A percentile compares a stretch with the other conserved stretches of the same genome.
phyloP scores from a whole-genome alignment of 441 rosid species.

The Raphanus hybrid region DNA sequence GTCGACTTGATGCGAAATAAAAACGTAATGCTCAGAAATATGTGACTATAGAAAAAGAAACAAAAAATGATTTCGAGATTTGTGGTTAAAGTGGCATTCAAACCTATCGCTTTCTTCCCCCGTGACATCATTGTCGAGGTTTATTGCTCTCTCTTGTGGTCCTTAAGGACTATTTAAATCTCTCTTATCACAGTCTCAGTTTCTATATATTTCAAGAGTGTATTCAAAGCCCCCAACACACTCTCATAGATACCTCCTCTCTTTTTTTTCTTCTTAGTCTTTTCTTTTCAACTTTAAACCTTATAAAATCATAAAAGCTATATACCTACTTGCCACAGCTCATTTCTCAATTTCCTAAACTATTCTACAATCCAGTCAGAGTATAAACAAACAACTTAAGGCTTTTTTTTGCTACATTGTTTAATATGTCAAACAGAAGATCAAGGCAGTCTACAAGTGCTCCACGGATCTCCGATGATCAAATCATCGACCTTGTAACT shows the following conservation, averaged over 20 bases:
- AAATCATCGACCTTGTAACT: slow-evolving; percentile 78
- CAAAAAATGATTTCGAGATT: not conserved
- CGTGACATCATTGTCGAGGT: slow-evolving; percentile 78
- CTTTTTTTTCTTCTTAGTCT: slow-evolving; percentile 21
- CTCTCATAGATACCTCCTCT: not conserved
- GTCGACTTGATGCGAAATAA: not conserved
- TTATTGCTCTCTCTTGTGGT: slow-evolving; percentile 57
- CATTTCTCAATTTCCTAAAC: slow-evolving; percentile 19
- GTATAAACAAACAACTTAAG: slow-evolving; percentile 6
- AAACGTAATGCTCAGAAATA: not conserved
- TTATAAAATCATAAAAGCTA: slow-evolving; percentile 27
- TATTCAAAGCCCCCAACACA: slow-evolving; percentile 14
- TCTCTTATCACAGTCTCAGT: slow-evolving; percentile 58
- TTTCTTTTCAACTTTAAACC: slow-evolving; percentile 16
- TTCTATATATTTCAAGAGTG: slow-evolving; percentile 39
- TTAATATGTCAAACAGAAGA: slow-evolving; percentile 75
- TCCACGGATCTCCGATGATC: slow-evolving; percentile 83
- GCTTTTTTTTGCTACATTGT: slow-evolving; percentile 23
- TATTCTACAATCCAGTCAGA: not conserved
- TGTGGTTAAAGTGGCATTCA: slow-evolving; percentile 37
- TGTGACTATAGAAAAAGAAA: not conserved
- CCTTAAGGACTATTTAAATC: slow-evolving; percentile 58
- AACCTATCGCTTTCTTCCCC: slow-evolving; percentile 58
- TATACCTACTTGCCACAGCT: slow-evolving; percentile 34
- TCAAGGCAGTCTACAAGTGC: slow-evolving; percentile 55